Conservation (phyloP, 495 filamentous ascomycete genomes). For the Saxophila tyrrhenica region DNA sequence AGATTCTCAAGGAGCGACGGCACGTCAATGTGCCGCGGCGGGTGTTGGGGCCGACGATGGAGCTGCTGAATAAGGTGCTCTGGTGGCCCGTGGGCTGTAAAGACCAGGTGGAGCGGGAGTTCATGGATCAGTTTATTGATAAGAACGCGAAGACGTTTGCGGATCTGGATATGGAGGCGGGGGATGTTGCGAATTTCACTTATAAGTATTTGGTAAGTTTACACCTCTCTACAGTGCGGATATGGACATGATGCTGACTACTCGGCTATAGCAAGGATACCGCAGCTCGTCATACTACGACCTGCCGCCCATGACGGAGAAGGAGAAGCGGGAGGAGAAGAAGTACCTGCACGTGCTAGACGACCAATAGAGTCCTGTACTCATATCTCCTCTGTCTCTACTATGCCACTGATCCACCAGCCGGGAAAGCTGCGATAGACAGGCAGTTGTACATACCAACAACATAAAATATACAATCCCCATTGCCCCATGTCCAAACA, state of each 20-base stretch:
- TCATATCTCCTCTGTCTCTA: background rate
- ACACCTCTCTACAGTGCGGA: background rate
- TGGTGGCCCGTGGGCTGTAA: slow-evolving; percentile 80
- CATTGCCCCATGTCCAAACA: no score
- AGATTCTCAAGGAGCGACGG: slow-evolving; percentile 78
- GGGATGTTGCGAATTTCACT: slow-evolving; percentile 67
- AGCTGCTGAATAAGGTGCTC: slow-evolving; percentile 60
- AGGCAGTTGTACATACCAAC: background rate
- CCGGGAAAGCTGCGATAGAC: background rate
- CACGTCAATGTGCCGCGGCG: slow-evolving; percentile 87
- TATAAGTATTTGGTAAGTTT: slow-evolving; percentile 82
- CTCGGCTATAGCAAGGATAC: slow-evolving; percentile 56
- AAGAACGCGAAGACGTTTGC: slow-evolving; percentile 85
- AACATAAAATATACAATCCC: no score
- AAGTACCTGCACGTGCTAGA: slow-evolving; percentile 93
- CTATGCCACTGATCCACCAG: background rate
- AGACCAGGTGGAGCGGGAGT: slow-evolving; percentile 89
- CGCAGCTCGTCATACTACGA: slow-evolving; percentile 77
- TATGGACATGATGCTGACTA: background rate
- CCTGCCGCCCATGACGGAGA: slow-evolving; percentile 84
- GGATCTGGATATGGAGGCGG: slow-evolving; percentile 80
- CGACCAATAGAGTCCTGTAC: slow-evolving; percentile 48
- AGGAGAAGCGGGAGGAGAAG: slow-evolving; percentile 86
- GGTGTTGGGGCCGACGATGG: slow-evolving; percentile 58
- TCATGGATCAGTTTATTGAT: slow-evolving; percentile 89